Evolutionary conservation across 768 basidiomycete genomes (phyloP), one percentile per base, ranked within the genome.

Genomic region (Tricholoma saponaceum): DNA sequence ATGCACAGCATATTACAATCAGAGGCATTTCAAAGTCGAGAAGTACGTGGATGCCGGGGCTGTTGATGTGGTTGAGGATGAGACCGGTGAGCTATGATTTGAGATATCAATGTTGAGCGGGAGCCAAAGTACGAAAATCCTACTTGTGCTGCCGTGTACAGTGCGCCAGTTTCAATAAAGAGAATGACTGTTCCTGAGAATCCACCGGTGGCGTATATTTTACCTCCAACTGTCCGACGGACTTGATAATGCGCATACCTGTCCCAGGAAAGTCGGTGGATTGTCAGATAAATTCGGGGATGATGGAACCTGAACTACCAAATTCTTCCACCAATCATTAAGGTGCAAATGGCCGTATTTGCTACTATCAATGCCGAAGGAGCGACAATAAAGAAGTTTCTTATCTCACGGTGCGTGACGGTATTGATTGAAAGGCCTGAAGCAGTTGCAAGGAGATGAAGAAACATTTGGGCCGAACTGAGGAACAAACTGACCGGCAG

Each of bases 81-180:
- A 44, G 43, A 23, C 22, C 12, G 10, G 43, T 18, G 12, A 58
- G 54, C 63, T 64, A 35, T 22, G 10, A 16, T 8, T 32, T 4
- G 10, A 41, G 22, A 1, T 14, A 33, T 4, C n/a, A n/a, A 12
- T 23, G 18, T 33, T 30, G 9, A n/a, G 3, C n/a, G 7, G 4
- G n/a, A 7, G 25, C 2, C 5, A 46, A 46, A 16, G 9, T 16
- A 13, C 5, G 33, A 30, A 37, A 47, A 18, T n/a, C 46, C 13
- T 49, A 60, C 63, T 30, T 60, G 60, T 41, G 47, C 22, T 3
- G 56, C 53, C 2, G 57, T 46, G 52, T 52, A 58, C 2, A 64
- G n/a, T 12, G 37, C 58, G 0, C 60, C 63, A 5, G 60, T 56
- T 26, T 64, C 63, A 8, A 64, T 55, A 18, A 64, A 54, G 2